Evolutionary conservation across 768 basidiomycete species (phyloP).

Genomic region (Amanita pseudoporphyria): DNA sequence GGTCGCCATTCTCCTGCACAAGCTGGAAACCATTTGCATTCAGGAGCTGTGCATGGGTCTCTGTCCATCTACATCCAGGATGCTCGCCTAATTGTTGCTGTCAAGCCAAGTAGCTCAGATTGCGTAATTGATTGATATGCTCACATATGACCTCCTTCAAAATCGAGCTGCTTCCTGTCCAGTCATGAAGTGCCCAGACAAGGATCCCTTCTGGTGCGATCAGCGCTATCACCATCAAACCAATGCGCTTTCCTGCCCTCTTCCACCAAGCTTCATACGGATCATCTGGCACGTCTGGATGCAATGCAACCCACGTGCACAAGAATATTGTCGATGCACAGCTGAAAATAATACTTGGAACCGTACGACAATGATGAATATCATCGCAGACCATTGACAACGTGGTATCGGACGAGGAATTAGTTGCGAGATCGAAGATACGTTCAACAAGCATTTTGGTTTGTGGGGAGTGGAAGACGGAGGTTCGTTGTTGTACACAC

Average conservation of each 20-base stretch:
- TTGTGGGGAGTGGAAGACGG: no score
- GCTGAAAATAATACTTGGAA: no score
- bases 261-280: not conserved
- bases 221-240: not conserved
- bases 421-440: no score
- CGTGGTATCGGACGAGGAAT: no score
- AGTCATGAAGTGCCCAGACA: no score
- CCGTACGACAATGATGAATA: no score
- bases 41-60: not conserved
- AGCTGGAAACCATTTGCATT: not conserved
- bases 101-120: not conserved
- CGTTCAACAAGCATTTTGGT: no score
- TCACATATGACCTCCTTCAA: not conserved
- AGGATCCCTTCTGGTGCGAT: not conserved
- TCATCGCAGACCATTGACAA: no score
- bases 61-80: not conserved
- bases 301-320: constrained; percentile 1
- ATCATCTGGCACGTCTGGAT: not conserved
- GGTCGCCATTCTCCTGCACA: not conserved
- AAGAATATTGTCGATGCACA: not conserved
- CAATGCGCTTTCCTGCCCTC: not conserved
- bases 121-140: not conserved
- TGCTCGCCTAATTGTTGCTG: not conserved
- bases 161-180: not conserved
- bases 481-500: no score